Conservation (phyloP, 2,329 filamentous ascomycete species). For the Colletotrichum eremochloae region DNA sequence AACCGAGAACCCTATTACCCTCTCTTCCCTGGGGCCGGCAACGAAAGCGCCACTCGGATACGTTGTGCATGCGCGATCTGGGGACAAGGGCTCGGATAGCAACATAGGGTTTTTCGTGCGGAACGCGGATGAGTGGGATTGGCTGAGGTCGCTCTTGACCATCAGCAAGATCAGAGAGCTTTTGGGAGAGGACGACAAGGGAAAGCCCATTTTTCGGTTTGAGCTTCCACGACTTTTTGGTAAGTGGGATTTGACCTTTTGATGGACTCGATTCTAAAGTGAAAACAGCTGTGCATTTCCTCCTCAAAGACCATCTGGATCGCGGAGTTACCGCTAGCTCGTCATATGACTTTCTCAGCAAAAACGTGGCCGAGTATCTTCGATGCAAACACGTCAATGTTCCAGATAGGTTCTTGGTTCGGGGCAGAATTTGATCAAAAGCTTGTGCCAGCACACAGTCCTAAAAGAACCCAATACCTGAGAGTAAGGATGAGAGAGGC, state of each 20-base stretch:
- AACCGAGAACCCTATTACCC: constrained; percentile 45
- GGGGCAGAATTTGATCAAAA: constrained; percentile 40
- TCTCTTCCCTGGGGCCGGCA: constrained; percentile 47
- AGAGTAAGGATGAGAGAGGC: too few relatives aligned
- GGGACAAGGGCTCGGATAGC: constrained; percentile 59
- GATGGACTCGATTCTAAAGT: constrained; percentile 16
- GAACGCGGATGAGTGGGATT: constrained; percentile 44
- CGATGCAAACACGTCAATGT: constrained; percentile 48
- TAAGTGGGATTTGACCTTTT: constrained; percentile 15
- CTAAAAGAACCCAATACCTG: too few relatives aligned
- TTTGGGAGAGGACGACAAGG: constrained; percentile 54
- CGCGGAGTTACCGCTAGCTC: constrained; percentile 41
- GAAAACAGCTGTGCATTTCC: constrained; percentile 49
- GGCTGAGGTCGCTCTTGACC: constrained; percentile 56
- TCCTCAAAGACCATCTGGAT: constrained; percentile 58
- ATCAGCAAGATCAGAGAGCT: constrained; percentile 53
- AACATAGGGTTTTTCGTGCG: constrained; percentile 46
- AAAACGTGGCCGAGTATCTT: constrained; percentile 50
- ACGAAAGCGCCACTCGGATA: constrained; percentile 48
- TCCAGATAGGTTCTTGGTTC: constrained; percentile 47
- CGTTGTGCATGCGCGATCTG: constrained; percentile 50
- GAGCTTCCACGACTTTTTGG: constrained; percentile 53
- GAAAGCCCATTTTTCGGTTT: constrained; percentile 58
- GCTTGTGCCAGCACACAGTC: not conserved
- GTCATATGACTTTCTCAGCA: constrained; percentile 50